Conservation (phyloP, 805 yeast genomes). For the Pichia phayaonensis region DNA sequence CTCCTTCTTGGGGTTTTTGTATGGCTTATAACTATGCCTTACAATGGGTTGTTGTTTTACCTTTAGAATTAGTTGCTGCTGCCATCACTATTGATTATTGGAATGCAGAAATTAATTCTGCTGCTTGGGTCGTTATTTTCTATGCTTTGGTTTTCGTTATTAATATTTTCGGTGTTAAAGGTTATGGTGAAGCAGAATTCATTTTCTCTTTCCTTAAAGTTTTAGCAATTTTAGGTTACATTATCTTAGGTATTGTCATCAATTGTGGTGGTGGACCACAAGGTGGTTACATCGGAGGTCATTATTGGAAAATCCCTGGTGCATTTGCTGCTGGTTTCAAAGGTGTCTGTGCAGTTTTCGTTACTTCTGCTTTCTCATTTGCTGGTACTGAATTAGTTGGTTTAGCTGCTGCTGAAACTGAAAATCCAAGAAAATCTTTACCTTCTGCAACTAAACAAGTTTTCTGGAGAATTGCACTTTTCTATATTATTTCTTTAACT, state of each 20-base stretch:
- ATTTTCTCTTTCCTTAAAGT: constrained; percentile 48
- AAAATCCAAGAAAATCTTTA: constrained; percentile 51
- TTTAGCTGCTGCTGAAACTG: constrained; percentile 60
- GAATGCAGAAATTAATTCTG: constrained; percentile 39
- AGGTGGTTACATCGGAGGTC: constrained; percentile 50
- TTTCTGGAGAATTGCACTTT: constrained; percentile 53
- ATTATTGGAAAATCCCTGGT: constrained; percentile 55
- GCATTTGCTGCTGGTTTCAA: constrained; percentile 47
- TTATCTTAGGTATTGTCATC: constrained; percentile 46
- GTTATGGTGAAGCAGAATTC: constrained; percentile 66
- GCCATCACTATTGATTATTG: constrained; percentile 44
- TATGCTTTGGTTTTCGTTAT: constrained; percentile 42
- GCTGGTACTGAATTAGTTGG: constrained; percentile 64
- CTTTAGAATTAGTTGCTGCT: constrained; percentile 50
- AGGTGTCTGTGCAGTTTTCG: constrained; percentile 57
- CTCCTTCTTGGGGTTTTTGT: constrained; percentile 54
- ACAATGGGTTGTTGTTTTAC: constrained; percentile 48
- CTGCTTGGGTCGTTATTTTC: constrained; percentile 50
- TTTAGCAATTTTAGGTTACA: constrained; percentile 51
- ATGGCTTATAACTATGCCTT: constrained; percentile 53
- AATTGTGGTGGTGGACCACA: constrained; percentile 62
- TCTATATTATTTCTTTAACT: constrained; percentile 47
- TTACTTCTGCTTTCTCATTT: constrained; percentile 55
- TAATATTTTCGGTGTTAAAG: constrained; percentile 55
- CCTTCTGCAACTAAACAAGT: constrained; percentile 62